Base-by-base conservation (phyloP, 2,329 filamentous ascomycete genomes). In the Tolypocladium tundrense region DNA sequence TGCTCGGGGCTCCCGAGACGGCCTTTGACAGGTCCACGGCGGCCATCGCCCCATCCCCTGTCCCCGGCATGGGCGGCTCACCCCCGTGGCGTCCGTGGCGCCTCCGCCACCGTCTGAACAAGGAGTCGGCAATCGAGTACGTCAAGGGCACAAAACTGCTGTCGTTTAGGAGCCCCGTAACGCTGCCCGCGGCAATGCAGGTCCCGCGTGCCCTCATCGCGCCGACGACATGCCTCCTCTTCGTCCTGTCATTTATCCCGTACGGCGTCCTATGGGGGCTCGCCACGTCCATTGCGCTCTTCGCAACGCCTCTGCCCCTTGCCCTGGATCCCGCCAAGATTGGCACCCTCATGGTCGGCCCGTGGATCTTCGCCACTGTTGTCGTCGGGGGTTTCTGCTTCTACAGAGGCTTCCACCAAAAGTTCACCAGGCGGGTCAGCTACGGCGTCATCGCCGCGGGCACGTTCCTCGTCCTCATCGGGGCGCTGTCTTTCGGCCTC, bases 1-100 rank as follows among this genome's bases (percentile, higher is more conserved):
- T 75, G 24, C 65, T 84, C 2, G 76, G 72, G 5, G 73, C 73
- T 0, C 80, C 81, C 1, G 82, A 85, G 68, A 82, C 81, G 0
- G 69, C 73, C 2, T 84, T 78, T 63, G 73, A 79, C 59, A 76
- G 80, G 9, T 66, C 73, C 14, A 67, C 56, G 48, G 60, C 62
- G 7, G 59, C 60, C 16, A 54, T 57, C 14, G 55, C 63, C 9
- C 53, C 65, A 42, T 58, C 64, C 27, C 58, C 62, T 39, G 50
- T 41, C 54, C 57, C 63, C 31, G 59, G 64, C 60, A 60, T 60
- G 16, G 60, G 60, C 2, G 58, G 58, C 35, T 59, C 58, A 5
- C 56, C 54, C 35, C 59, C 54, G 9, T 62, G 65, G 62, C 62
- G 58, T 21, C 63, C 62, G 1, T 62, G 67, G 53, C 65, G 64